These are phyloP conservation scores for Vanrija sp. DNA, from an alignment of 1,284 basidiomycete genomes.

Conservation along the genomic window DNA sequence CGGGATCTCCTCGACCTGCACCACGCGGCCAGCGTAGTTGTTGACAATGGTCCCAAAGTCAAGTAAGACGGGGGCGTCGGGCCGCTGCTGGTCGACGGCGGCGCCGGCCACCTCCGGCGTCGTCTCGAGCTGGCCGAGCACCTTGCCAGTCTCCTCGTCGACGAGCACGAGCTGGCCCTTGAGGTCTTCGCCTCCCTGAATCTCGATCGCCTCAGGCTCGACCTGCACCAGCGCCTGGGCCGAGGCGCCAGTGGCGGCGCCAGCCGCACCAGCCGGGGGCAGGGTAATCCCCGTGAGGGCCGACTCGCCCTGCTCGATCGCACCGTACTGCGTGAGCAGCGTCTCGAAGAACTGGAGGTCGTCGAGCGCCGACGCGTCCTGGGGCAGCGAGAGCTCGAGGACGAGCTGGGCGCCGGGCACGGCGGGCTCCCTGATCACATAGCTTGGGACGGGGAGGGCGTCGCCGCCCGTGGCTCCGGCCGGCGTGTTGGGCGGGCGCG, in stretches of 20 bases:
- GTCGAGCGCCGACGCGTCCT: slow-evolving; percentile 48
- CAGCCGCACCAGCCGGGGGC: slow-evolving; percentile 3
- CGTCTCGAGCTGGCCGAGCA: slow-evolving; percentile 67
- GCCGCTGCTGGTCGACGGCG: slow-evolving; percentile 51
- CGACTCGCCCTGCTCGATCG: slow-evolving; percentile 29
- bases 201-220: too few relatives aligned
- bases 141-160: slow-evolving; percentile 67
- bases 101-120: slow-evolving; percentile 56
- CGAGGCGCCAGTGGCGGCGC: background rate
- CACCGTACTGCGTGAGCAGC: slow-evolving; percentile 64
- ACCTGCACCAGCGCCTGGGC: too few relatives aligned
- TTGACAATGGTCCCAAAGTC: slow-evolving; percentile 59
- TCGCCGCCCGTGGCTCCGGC: slow-evolving; percentile 18
- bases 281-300: slow-evolving; percentile 26
- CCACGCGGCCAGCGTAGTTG: slow-evolving; percentile 43
- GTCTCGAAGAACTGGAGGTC: slow-evolving; percentile 67
- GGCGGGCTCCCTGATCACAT: slow-evolving; percentile 18
- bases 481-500: slow-evolving; percentile 8
- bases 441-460: slow-evolving; percentile 35
- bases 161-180: slow-evolving; percentile 68
- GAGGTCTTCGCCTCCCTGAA: slow-evolving; percentile 51
- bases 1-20: slow-evolving; percentile 56
- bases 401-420: slow-evolving; percentile 43
- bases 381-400: slow-evolving; percentile 35
- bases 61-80: slow-evolving; percentile 64